Percentiles rank a stretch among this genome's conserved stretches.
Evolutionary conservation across 768 basidiomycete species (phyloP).

Genomic region (Russula vinacea): DNA sequence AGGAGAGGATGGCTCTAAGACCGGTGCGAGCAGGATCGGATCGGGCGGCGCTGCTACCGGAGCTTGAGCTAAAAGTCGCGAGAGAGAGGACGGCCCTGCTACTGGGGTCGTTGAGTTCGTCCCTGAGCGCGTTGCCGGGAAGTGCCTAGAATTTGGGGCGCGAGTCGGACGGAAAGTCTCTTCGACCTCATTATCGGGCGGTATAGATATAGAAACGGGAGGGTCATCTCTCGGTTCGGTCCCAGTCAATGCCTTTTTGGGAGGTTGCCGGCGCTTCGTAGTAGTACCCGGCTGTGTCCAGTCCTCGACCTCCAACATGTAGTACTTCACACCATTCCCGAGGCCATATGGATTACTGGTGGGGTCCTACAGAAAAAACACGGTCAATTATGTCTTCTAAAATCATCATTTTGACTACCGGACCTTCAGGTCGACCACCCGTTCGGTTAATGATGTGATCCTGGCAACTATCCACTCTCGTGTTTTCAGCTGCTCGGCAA

Average conservation of each 20-base stretch:
- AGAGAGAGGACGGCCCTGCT: conserved; percentile 75
- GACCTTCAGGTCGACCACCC: conserved; percentile 78
- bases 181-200: conserved; percentile 68
- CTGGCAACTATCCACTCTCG: conserved; percentile 95
- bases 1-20: conserved; percentile 22
- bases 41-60: conserved; percentile 35
- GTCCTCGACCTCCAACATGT: conserved; percentile 90
- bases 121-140: conserved; percentile 54
- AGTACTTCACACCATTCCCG: conserved; percentile 86
- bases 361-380: conserved; percentile 54
- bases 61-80: conserved; percentile 75
- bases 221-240: conserved; percentile 41
- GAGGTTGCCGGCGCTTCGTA: conserved; percentile 55
- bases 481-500: conserved; percentile 85
- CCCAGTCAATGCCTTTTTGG: conserved; percentile 45
- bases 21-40: conserved; percentile 22
- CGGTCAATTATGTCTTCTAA: conserved; percentile 3
- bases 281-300: conserved; percentile 74
- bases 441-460: conserved; percentile 84
- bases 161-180: conserved; percentile 65
- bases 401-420: conserved; percentile 30
- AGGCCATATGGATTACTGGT: conserved; percentile 86
- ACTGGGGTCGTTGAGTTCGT: conserved; percentile 68
- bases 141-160: conserved; percentile 64
- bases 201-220: conserved; percentile 53